Evolutionary conservation across 768 basidiomycete genomes (phyloP), one percentile per base, ranked within the genome.

Genomic region (Boletus rubropictus): DNA sequence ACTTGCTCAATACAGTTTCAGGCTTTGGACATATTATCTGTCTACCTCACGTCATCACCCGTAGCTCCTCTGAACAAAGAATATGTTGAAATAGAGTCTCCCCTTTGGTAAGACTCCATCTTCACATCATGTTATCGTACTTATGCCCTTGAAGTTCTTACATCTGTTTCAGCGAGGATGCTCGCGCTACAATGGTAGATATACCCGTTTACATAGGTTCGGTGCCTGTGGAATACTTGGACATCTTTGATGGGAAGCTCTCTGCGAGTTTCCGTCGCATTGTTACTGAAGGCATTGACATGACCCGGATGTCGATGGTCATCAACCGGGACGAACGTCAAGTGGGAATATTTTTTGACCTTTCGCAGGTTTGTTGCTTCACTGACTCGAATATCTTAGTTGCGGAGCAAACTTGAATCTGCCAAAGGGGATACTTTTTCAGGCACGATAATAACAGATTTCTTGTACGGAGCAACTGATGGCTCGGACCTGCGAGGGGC

Each of bases 261-360:
- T 80, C 76, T 54, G 71, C 69, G 1, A 87, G 86, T 56, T 72
- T 99, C 32, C 62, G 73, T 53, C 78, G 79, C 34, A 85, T 97
- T 44, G 78, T 76, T 7, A 58, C 75, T 15, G 80, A 85, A 44
- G 92, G 88, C 4, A 73, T 98, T 40, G 90, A 98, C 65, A 92
- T 97, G 86, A 74, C 82, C 25, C 74, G 95, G 9, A 96, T 99
- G 85, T 65, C 68, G 14, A 84, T 89, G 80, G 74, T 96, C 15
- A 80, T 99, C 38, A 79, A 83, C 53, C 74, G 92, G 42, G 91
- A 96, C 56, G 86, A 90, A 67, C 82, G 93, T 46, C 91, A 93
- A 74, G 84, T 87, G 51, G 15, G 42, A 65, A 55, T 14, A 14
- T 22, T 21, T 25, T 27, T 2, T 29, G 5, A 15, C 7, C 8